Base-by-base conservation (phyloP, 148 eudicot genomes). In the Rhododendron mucronatum region DNA sequence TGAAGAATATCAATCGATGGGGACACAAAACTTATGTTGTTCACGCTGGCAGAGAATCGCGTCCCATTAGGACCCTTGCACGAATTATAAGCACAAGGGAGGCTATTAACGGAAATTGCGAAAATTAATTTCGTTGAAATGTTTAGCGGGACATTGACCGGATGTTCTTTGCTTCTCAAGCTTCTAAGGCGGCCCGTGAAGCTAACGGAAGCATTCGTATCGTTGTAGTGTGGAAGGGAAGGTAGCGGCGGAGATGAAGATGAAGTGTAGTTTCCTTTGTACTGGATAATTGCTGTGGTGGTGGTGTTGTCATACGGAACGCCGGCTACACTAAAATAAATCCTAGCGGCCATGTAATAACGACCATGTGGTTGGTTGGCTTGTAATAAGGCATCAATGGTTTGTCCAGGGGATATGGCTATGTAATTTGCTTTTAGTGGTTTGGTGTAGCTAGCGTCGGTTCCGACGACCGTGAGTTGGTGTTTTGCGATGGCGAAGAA, bases 1-100 rank as follows among this genome's bases (percentile, higher is more conserved):
- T 83, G 73, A 77, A 83, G 88, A 45, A 87, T 82, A 23, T 78
- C 85, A 15, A 83, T 87, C 7, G 71, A 74, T 14, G 88, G 86
- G 12, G 18, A 1, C 23, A 57, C 69, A 30, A 87, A 87, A 53
- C 78, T 83, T 83, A 87, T 83, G 53, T 87, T 87, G 65, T 87
- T 87, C 65, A 83, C 26, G 73, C 86, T 83, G 10, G 88, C 86
- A 18, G 86, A 20, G 1, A 87, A 21, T 16, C 88, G 30, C 1
- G 30, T 77, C 11, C 83, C 83, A 47, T 65, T 59, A 0, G 88
- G 86, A 35, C 88, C 88, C 23, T 33, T 37, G 3, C 88, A 87
- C 4, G 80, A 30, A 12, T 45, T 48, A 65, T 63, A n/a, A 16
- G 53, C 71, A 67, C 88, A 87, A 2, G 83, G 88, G 7, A 77